Base-by-base conservation (phyloP, 2,329 filamentous ascomycete genomes). In the Monilinia laxa region DNA sequence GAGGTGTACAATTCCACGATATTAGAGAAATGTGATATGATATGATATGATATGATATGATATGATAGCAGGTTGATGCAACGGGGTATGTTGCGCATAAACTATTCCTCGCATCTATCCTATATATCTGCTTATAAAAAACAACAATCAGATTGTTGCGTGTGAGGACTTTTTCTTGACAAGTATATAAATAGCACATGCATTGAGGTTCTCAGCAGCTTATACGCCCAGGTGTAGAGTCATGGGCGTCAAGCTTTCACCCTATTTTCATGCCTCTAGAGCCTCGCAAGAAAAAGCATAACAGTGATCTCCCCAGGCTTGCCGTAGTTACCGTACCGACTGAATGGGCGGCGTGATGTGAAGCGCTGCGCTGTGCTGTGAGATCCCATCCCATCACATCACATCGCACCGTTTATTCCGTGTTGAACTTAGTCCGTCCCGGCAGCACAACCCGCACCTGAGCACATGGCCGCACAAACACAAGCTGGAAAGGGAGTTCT, bases 321-420 rank as follows among this genome's bases (percentile, higher is more conserved):
- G 28, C 57, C 28, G 57, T 60, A 60, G 9, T 35, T 60, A 12
- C 25, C 47, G 40, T 65, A 65, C 64, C 64, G 64, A 65, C 45
- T 52, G 64, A 23, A 54, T 65, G 64, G 64, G 55, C 55, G 47
- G 59, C 59, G n/a, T 60, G 57, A 51, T 51, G 47, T 60, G 57
- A 35, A 49, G 42, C 42, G 57, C 42, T 10, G 57, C 42, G 47
- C 56, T 16, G 56, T 40, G 56, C 40, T 42, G 38, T 57, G 38
- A 57, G 38, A 58, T 58, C 55, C 23, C 31, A 35, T 38, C 53
- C 14, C 55, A 57, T 57, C 57, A 35, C 28, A 65, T 52, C 64
- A 64, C 51, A 64, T 64, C 40, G 55, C 55, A 65, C 64, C 64
- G 64, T 65, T 62, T 53, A 38, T 47, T 49, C 54, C 42, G 20